phyloP scores from a whole-genome alignment of 2,329 filamentous ascomycete species.

The Sphaerulina populicola region DNA sequence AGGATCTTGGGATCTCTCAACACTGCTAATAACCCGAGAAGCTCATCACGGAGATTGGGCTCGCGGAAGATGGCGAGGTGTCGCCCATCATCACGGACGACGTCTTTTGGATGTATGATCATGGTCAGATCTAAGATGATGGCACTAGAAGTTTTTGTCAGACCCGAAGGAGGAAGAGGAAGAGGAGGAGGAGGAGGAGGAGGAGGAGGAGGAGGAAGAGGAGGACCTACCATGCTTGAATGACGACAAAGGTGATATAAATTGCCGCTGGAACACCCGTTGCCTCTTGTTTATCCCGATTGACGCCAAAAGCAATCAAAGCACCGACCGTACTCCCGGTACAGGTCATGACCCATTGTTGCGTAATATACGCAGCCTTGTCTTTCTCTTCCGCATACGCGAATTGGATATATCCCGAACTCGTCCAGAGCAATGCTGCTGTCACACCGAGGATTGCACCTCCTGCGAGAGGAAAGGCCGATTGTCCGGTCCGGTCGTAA shows the following conservation, averaged over 20 bases:
- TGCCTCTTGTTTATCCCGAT: background rate
- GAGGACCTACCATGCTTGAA: background rate
- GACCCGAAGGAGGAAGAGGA: background rate
- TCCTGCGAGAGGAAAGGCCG: slow-evolving; percentile 43
- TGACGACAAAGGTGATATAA: background rate
- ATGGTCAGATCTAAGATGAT: slow-evolving; percentile 10
- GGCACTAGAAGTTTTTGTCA: background rate
- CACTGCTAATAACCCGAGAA: slow-evolving; percentile 10
- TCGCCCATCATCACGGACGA: slow-evolving; percentile 15
- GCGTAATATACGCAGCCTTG: slow-evolving; percentile 15
- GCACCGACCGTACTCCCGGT: background rate
- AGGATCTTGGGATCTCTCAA: slow-evolving; percentile 15
- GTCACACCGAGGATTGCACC: slow-evolving; percentile 45
- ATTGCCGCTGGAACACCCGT: background rate
- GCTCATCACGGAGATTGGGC: background rate
- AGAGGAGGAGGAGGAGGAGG: background rate
- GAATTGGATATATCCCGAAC: slow-evolving; percentile 45
- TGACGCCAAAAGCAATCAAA: background rate
- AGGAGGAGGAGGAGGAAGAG: background rate
- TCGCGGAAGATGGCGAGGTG: slow-evolving; percentile 10
- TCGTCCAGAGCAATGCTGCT: slow-evolving; percentile 45
- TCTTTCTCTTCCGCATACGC: slow-evolving; percentile 27
- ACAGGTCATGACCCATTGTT: slow-evolving; percentile 1
- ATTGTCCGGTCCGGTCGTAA: slow-evolving; percentile 44
- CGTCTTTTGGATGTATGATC: slow-evolving; percentile 11